Conservation (phyloP, 2,329 filamentous ascomycete species). For the Furcasterigmium furcatum region DNA sequence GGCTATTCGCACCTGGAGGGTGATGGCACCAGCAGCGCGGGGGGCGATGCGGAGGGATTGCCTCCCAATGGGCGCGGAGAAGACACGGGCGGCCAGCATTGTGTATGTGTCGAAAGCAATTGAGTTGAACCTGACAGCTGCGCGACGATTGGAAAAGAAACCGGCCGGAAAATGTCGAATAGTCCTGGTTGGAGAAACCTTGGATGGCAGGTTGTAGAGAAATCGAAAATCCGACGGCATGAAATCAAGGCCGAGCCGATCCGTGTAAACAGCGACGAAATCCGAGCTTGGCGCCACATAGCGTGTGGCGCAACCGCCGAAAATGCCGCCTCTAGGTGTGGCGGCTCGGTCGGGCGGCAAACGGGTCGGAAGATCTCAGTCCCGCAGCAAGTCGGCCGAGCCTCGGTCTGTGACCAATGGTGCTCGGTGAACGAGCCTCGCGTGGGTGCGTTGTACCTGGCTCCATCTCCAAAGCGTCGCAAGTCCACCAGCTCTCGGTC, state of each 20-base stretch:
- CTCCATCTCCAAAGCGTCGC: too few species aligned
- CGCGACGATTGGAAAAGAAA: neutral
- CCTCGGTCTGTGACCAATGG: neutral
- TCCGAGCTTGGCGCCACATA: constrained; percentile 1
- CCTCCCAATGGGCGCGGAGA: constrained; percentile 70
- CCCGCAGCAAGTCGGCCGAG: too few species aligned
- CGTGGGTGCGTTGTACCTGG: too few species aligned
- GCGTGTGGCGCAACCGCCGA: constrained; percentile 2
- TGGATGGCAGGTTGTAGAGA: constrained; percentile 1
- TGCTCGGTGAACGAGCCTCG: too few species aligned
- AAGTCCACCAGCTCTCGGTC: too few species aligned
- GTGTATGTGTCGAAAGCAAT: constrained; percentile 32
- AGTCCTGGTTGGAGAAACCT: neutral
- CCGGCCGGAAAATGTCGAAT: neutral
- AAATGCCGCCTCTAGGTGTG: neutral
- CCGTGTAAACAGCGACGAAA: constrained; percentile 5
- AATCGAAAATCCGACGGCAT: constrained; percentile 4
- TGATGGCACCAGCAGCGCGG: constrained; percentile 46
- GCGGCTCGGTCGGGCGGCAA: neutral
- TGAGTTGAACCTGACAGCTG: constrained; percentile 1
- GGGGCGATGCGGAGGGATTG: constrained; percentile 73
- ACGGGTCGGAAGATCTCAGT: neutral
- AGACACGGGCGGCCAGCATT: constrained; percentile 81
- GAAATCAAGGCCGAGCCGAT: constrained; percentile 5
- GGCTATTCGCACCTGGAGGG: constrained; percentile 52